phyloP scores from a whole-genome alignment of 768 basidiomycete species.

The Termitomyces titanicus region DNA sequence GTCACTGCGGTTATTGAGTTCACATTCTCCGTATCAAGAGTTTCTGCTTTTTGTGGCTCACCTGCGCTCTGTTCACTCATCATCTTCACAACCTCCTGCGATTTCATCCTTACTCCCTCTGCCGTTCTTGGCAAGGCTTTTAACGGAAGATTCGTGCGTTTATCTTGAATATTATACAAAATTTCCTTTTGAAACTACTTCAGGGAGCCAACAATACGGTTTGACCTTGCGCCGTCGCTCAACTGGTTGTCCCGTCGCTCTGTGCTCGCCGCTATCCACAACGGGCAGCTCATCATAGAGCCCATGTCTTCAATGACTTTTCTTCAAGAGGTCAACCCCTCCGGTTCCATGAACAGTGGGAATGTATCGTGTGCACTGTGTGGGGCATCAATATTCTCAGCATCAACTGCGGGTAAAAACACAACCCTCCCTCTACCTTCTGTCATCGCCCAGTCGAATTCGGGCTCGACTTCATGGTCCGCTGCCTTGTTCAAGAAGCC shows the following conservation, averaged over 20 bases:
- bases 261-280: constrained; percentile 81
- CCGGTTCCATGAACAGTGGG: constrained; percentile 39
- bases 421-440: constrained; percentile 29
- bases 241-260: constrained; percentile 91
- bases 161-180: constrained; percentile 4
- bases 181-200: constrained; percentile 10
- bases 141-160: constrained; percentile 83
- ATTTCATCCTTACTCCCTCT: constrained; percentile 73
- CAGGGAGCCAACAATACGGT: constrained; percentile 88
- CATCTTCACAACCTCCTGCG: constrained; percentile 56
- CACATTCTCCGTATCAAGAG: constrained; percentile 77
- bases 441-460: constrained; percentile 27
- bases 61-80: constrained; percentile 64
- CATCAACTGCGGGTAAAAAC: constrained; percentile 20
- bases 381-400: constrained; percentile 53
- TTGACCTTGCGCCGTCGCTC: constrained; percentile 91
- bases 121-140: constrained; percentile 73
- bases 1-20: constrained; percentile 51
- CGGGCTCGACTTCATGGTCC: constrained; percentile 43
- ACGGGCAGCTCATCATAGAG: constrained; percentile 84
- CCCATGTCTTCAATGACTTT: constrained; percentile 67
- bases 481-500: constrained; percentile 58
- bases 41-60: constrained; percentile 76
- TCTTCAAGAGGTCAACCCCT: constrained; percentile 50
- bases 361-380: constrained; percentile 80